Base-by-base conservation (phyloP, 2,329 filamentous ascomycete genomes). In the Alternaria sp. region DNA sequence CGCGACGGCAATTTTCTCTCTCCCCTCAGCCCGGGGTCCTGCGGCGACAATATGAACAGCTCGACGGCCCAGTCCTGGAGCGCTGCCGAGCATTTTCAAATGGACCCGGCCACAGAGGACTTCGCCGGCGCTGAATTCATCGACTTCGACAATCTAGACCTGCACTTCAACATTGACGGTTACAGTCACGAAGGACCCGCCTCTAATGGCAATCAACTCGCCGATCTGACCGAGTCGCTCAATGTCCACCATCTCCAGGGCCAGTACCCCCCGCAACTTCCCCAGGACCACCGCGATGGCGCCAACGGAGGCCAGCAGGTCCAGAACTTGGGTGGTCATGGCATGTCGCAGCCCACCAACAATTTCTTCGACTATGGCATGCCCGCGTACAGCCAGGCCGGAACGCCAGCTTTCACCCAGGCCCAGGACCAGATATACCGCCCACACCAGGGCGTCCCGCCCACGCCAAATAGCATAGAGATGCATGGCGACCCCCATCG, bases 391-490 rank as follows among this genome's bases (percentile, higher is more conserved):
- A 64, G 55, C 61, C 73, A 77, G 63, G 74, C 79, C 24, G 75
- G 76, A 44, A 78, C 80, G 22, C 66, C 70, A 11, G 69, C 72
- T 38, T 80, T 78, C 66, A 71, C 76, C 30, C 75, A 74, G 43
- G 82, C 83, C 36, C 80, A 81, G 47, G 79, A 81, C 22, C 74
- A 75, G 3, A 65, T 65, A 67, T 84, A 79, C 56, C 84, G 78
- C 52, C 83, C 86, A 60, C 85, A 84, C 63, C 83, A 85, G 60
- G 88, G 90, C 53, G 86, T 93, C 7, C 92, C 92, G 6, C 91
- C 91, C 3, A 95, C 92, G 14, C 92, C 92, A 0, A 92, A 91
- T 75, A 94, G 92, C 74, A 84, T 93, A 26, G 91, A 94, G 72
- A 87, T 94, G 79, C 88, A 90, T 67, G 76, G 86, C 81, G 72